A percentile compares a stretch with the other conserved stretches of the same genome.
These are phyloP conservation scores for Afroboletus lepidellus DNA, from an alignment of 1,284 basidiomycete species.

Conservation along the genomic window DNA sequence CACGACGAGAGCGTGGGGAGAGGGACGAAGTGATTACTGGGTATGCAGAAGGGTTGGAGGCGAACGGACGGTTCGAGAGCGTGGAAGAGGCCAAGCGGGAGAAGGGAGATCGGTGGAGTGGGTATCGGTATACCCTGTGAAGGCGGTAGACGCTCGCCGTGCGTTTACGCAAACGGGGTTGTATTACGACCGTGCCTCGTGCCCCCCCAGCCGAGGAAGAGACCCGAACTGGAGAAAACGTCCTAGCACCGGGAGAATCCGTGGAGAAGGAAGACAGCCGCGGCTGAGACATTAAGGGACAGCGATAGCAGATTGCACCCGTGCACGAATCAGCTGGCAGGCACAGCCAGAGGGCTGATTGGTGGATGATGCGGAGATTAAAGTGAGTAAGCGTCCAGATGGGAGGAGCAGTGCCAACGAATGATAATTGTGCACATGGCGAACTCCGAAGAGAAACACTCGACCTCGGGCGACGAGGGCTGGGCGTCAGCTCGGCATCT, in stretches of 20 bases:
- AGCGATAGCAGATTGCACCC: neutral
- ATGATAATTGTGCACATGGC: neutral
- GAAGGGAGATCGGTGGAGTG: conserved; percentile 61
- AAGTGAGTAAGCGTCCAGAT: neutral
- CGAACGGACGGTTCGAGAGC: conserved; percentile 48
- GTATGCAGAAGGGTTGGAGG: conserved; percentile 39
- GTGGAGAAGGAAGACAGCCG: neutral
- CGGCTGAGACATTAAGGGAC: neutral
- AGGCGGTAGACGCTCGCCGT: neutral
- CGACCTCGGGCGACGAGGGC: neutral
- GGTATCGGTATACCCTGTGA: conserved; percentile 48
- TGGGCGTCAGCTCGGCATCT: neutral
- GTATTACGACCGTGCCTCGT: neutral
- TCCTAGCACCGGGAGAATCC: neutral
- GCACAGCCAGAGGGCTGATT: neutral
- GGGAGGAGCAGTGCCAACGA: neutral
- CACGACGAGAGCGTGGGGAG: conserved; percentile 58
- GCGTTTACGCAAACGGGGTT: neutral
- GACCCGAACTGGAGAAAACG: neutral
- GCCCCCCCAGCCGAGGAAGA: neutral
- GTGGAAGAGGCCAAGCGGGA: conserved; percentile 53
- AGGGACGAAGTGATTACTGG: conserved; percentile 67
- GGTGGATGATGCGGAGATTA: conserved; percentile 4
- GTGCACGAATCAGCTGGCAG: neutral
- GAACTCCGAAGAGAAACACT: neutral